Base-by-base conservation (phyloP, 176 grass and related monocot genomes). In the Oryza longistaminata region DNA sequence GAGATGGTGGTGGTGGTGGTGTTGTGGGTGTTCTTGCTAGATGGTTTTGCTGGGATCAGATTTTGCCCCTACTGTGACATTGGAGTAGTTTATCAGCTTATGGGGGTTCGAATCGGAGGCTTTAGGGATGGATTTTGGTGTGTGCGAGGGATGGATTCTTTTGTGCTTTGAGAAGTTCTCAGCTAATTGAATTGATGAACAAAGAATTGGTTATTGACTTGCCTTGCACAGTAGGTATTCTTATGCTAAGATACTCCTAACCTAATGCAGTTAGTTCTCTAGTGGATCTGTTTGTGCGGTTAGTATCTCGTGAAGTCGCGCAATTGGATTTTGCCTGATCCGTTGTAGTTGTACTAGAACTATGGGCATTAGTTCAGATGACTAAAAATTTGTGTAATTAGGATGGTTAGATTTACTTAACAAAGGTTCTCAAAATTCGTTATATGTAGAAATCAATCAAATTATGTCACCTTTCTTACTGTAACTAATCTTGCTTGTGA, bases 101-200 rank as follows among this genome's bases (percentile, higher is more conserved):
- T 25, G 27, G 33, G 33, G 75, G 27, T 43, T 24, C 45, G 29
- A 61, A 16, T 66, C 65, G 16, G 70, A 50, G 31, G n/a, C 39
- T 64, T n/a, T 70, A 22, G 35, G 50, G 52, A 68, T 84, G 64
- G 52, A 68, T 84, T 70, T 33, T 81, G 29, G 29, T 31, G 29
- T 31, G 29, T 2, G 29, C 29, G 29, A 31, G 2, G 29, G 29
- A 2, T 31, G 29, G 29, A 31, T 31, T 31, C 29, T 31, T 31
- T 31, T 31, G 29, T 31, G 29, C 29, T 2, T 31, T 31, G 29
- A 31, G 29, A 31, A 31, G 29, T 31, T 31, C 29, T 37, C 10
- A 16, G 39, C 39, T 64, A 64, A 64, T 77, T 71, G n/a, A 64
- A 71, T 82, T 76, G 21, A 27, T 61, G 24, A 70, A 45, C 6